Evolutionary conservation across 208 protist species (phyloP), one percentile per base, ranked within the genome.

Genomic region (Leishmania braziliensis): DNA sequence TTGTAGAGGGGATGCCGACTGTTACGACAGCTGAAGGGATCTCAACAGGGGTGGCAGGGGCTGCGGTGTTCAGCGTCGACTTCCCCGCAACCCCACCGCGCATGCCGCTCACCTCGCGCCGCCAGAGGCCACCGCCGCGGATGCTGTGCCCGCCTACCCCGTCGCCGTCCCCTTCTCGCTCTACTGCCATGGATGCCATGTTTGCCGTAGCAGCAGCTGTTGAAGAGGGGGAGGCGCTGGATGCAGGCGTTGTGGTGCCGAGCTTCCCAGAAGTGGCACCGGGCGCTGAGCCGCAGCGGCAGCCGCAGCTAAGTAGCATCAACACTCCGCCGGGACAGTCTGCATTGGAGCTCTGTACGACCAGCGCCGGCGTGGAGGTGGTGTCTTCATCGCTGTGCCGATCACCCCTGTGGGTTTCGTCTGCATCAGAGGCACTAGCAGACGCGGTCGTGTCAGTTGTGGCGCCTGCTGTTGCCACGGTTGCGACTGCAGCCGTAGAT

Each of bases 81-180:
- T 14, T 26, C 3, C 53, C 72, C 23, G 54, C 36, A 10, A 46
- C 50, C 0, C 48, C 43, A 20, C 68, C 77, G 12, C 62, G 74
- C 62, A 85, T 43, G 16, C 29, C 75, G 10, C 78, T 63, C 18
- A 58, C 81, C 12, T 48, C 70, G 39, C 77, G 9, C 23, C 81
- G 62, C 48, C 76, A 73, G 46, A 77, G 77, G 36, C 81, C 70
- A 20, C 81, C 81, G 53, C 81, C 81, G 69, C 81, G 81, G 36
- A 73, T 85, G 75, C 33, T 85, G 77, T 85, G 81, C n/a, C 81
- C 81, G 50, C 81, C 81, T 5, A 85, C 81, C 23, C 81, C 76
- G 73, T 77, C 73, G 18, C 73, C 73, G 73, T 77, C 73, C 1
- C 73, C 73, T 50, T 10, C 51, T 29, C 77, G 51, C 43, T n/a